Evolutionary conservation across 2,329 filamentous ascomycete genomes (phyloP).

Genomic region (Emergomyces orientalis): DNA sequence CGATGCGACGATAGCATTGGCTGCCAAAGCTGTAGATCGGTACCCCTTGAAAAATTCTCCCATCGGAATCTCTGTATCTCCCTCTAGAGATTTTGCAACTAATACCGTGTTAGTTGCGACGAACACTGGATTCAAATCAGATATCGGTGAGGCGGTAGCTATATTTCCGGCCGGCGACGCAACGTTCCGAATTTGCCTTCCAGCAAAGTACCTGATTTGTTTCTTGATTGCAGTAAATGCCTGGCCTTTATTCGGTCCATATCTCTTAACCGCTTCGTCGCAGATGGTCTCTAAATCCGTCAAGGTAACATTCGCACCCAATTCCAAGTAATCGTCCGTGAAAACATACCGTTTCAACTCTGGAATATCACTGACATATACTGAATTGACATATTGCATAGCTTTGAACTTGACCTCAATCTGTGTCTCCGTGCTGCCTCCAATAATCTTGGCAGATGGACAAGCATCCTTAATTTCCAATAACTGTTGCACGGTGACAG

Average conservation of each 20-base stretch:
- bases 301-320: conserved; percentile 85
- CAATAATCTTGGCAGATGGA: conserved; percentile 85
- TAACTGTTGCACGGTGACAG: conserved; percentile 75
- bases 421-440: conserved; percentile 92
- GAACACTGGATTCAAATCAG: conserved; percentile 88
- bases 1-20: conserved; percentile 74
- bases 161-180: conserved; percentile 92
- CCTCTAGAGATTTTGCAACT: conserved; percentile 64
- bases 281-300: conserved; percentile 86
- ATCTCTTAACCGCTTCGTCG: conserved; percentile 66
- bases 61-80: conserved; percentile 83
- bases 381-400: conserved; percentile 77
- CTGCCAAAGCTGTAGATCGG: conserved; percentile 67
- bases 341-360: conserved; percentile 77
- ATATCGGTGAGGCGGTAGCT: conserved; percentile 90
- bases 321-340: conserved; percentile 71
- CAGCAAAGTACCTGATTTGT: conserved; percentile 89
- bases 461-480: conserved; percentile 82
- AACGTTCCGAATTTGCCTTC: conserved; percentile 93
- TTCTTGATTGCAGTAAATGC: conserved; percentile 87
- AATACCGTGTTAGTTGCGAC: conserved; percentile 76
- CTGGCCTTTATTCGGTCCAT: conserved; percentile 61
- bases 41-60: conserved; percentile 88
- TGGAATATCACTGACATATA: conserved; percentile 86
- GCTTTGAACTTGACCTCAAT: conserved; percentile 99